Base-by-base conservation (phyloP, 2,329 filamentous ascomycete genomes). In the Delphinella strobiligena region DNA sequence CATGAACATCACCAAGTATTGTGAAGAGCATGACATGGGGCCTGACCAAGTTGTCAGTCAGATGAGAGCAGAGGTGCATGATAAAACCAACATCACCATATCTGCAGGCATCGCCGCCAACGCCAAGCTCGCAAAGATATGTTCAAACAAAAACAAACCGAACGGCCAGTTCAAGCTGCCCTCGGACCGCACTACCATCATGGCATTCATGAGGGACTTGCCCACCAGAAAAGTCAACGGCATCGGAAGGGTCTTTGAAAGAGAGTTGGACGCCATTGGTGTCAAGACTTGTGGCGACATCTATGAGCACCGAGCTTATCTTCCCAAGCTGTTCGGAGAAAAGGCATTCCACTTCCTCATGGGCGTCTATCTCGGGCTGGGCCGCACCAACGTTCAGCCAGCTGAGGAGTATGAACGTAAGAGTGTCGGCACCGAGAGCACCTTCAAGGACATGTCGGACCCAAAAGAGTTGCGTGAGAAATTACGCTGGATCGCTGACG, bases 101-200 rank as follows among this genome's bases (percentile, higher is more conserved):
- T 95, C 88, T 12, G 91, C 89, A 1, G 91, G 91, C 1, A 94
- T 98, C 44, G 89, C 87, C 1, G 82, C 86, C 1, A 98, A 98
- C 58, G 80, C 88, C 0, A 89, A 87, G 54, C 69, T 98, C 11
- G 89, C 91, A 19, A 98, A 98, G 61, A 94, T 98, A 22, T 86
- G 82, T 51, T 93, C 86, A 14, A 95, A 98, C 55, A 76, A 82
- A 58, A 95, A 96, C 61, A 98, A 98, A 55, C 91, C 91, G 0
- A 93, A 98, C 51, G 91, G 91, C 0, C 91, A 96, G 54, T 96
- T 82, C 50, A 63, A 74, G 8, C 66, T 96, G 2, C 71, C 80
- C 0, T 82, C 72, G 38, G 80, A 93, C 31, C 72, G 88, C 8
- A 62, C 66, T 18, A 71, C 75, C 1, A 86, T 98, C 44, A 78